Conservation (phyloP, 2,329 filamentous ascomycete species). For the Pestalotiopsis sp. region DNA sequence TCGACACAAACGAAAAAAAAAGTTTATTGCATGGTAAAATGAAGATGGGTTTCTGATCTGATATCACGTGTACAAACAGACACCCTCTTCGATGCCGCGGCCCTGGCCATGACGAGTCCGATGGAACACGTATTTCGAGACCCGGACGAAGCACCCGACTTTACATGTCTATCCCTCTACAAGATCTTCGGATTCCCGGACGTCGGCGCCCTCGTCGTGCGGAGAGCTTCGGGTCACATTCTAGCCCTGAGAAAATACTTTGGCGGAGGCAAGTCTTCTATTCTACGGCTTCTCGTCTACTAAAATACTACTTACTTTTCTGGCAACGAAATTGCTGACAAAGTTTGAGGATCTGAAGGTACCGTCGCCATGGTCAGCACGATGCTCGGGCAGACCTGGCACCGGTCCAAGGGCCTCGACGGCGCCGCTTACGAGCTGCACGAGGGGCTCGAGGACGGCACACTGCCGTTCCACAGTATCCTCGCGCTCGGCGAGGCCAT, state of each 20-base stretch:
- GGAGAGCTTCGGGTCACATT: slow-evolving; percentile 54
- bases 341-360: slow-evolving; percentile 23
- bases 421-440: slow-evolving; percentile 46
- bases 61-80: slow-evolving; percentile 12
- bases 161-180: slow-evolving; percentile 61
- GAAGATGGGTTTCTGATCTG: neutral
- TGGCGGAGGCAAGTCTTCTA: slow-evolving; percentile 49
- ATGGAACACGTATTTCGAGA: slow-evolving; percentile 53
- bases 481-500: slow-evolving; percentile 62
- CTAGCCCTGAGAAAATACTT: slow-evolving; percentile 61
- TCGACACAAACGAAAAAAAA: neutral
- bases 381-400: slow-evolving; percentile 33
- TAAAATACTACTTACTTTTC: too few species aligned
- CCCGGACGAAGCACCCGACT: slow-evolving; percentile 54
- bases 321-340: too few species aligned
- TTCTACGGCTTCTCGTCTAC: neutral
- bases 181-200: slow-evolving; percentile 71
- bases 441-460: slow-evolving; percentile 67
- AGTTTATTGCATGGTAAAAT: neutral
- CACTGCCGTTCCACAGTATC: slow-evolving; percentile 64
- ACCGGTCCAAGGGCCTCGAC: slow-evolving; percentile 20
- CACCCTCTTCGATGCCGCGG: slow-evolving; percentile 64
- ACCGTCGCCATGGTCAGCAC: slow-evolving; percentile 62
- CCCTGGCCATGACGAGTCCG: slow-evolving; percentile 61
- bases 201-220: slow-evolving; percentile 59